Conservation (phyloP, 345 rosid genomes). For the Carallia brachiata region DNA sequence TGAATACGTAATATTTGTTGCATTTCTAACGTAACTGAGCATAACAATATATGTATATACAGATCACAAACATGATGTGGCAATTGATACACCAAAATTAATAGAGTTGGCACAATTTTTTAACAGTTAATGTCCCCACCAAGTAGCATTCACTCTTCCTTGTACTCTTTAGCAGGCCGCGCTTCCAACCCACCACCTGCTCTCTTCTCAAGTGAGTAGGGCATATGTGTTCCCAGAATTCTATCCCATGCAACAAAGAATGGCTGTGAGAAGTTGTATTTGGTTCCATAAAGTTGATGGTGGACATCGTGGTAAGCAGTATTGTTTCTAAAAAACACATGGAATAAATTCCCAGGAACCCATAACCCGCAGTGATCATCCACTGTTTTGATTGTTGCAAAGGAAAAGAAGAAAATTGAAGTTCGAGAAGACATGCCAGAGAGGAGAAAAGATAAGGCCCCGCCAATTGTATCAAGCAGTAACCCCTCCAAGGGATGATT, state of each 20-base stretch:
- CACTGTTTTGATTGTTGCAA: slow-evolving; percentile 83
- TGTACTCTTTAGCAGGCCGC: slow-evolving; percentile 18
- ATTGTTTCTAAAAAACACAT: slow-evolving; percentile 67
- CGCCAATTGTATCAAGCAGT: slow-evolving; percentile 71
- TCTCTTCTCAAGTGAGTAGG: slow-evolving; percentile 70
- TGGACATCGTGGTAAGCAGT: slow-evolving; percentile 84
- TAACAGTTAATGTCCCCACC: neutral
- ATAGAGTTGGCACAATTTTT: slow-evolving; percentile 1
- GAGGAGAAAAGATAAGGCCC: slow-evolving; percentile 71
- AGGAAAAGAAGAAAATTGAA: slow-evolving; percentile 82
- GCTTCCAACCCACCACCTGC: slow-evolving; percentile 76
- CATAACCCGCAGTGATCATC: slow-evolving; percentile 83
- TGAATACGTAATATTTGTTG: neutral
- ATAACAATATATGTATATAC: slow-evolving; percentile 15
- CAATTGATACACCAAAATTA: neutral
- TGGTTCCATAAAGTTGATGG: slow-evolving; percentile 80
- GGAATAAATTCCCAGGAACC: slow-evolving; percentile 83
- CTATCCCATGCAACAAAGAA: slow-evolving; percentile 80
- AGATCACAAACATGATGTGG: neutral
- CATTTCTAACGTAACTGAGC: neutral
- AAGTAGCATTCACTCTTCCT: neutral
- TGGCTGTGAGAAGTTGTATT: slow-evolving; percentile 79
- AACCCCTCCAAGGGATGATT: slow-evolving; percentile 84
- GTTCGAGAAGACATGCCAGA: slow-evolving; percentile 85
- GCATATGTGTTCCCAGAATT: slow-evolving; percentile 86